phyloP scores from a whole-genome alignment of 768 basidiomycete species.

The Pulveroboletus sp. region DNA sequence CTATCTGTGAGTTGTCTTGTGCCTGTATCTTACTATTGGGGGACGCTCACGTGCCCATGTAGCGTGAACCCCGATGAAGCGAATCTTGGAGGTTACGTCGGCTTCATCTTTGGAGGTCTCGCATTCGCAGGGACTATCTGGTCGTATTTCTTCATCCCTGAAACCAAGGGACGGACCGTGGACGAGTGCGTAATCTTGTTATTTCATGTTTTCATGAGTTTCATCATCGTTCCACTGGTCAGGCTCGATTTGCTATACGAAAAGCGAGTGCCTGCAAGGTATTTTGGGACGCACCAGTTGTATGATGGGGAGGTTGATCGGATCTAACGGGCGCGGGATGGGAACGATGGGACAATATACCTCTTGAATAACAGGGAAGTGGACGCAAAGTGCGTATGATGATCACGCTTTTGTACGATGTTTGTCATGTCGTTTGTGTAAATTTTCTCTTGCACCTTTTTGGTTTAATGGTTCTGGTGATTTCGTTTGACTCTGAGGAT shows the following conservation, averaged over 20 bases:
- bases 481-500: too few species aligned
- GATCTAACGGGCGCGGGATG: not conserved
- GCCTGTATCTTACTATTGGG: too few species aligned
- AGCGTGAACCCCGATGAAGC: constrained; percentile 29
- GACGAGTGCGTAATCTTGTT: constrained; percentile 22
- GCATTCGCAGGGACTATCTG: constrained; percentile 20
- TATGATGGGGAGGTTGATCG: constrained; percentile 2
- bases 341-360: too few species aligned
- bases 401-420: too few species aligned
- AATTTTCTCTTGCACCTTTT: too few species aligned
- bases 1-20: constrained; percentile 20
- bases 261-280: constrained; percentile 26
- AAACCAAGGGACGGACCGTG: constrained; percentile 26
- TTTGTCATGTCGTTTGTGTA: too few species aligned
- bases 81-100: constrained; percentile 28
- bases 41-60: not conserved
- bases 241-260: constrained; percentile 35
- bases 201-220: not conserved
- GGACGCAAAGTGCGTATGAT: too few species aligned
- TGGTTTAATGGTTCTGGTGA: too few species aligned
- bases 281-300: constrained; percentile 20
- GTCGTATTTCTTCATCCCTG: constrained; percentile 28
- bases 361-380: too few species aligned
- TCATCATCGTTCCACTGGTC: not conserved
- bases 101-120: constrained; percentile 28